Evolutionary conservation across 805 yeast genomes (phyloP), one percentile per base, ranked within the genome.

Genomic region (Teunomyces cretensis): DNA sequence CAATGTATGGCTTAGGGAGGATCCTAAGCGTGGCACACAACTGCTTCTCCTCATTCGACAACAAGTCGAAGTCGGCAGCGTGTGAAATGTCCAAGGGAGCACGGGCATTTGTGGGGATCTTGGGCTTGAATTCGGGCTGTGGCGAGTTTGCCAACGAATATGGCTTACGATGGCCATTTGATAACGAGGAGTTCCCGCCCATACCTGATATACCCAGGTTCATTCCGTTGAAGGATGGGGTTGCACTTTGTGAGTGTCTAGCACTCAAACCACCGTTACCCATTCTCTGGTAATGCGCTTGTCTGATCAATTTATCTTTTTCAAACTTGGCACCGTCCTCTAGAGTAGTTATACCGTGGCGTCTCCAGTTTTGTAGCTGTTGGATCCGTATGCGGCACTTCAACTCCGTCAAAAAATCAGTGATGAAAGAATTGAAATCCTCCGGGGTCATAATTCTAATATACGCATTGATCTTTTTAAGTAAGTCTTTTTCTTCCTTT

Each of bases 321-420:
- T 94, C 99, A 62, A 81, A 94, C 62, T 83, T 86, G 28, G 74
- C 66, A 4, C 98, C 99, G 41, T 80, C 85, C 49, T 91, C 97
- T 35, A 88, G 55, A 0, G 88, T 81, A 3, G 90, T 86, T 41
- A 94, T 79, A 4, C 99, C 99, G 62, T 88, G 85, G 40, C 83
- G 78, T 51, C 99, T 79, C 89, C 96, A 95, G 59, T 86, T 92
- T 65, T 94, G 99, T 26, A 95, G 70, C 65, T 90, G 97, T 42
- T 85, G 86, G 40, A 94, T 90, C 50, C 95, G 79, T 30, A 83
- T 77, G 46, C 97, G 76, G 52, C 88, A 82, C 54, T 81, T 83
- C 42, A 88, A 75, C 65, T 94, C 99, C 9, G 81, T 80, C 36
- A 89, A 55, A 50, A 90, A 76, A 60, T 87, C 96, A 27, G 77